A percentile compares a stretch with the other conserved stretches of the same genome.
phyloP scores from a whole-genome alignment of 2,329 filamentous ascomycete species.

The Helminthosporium solani region DNA sequence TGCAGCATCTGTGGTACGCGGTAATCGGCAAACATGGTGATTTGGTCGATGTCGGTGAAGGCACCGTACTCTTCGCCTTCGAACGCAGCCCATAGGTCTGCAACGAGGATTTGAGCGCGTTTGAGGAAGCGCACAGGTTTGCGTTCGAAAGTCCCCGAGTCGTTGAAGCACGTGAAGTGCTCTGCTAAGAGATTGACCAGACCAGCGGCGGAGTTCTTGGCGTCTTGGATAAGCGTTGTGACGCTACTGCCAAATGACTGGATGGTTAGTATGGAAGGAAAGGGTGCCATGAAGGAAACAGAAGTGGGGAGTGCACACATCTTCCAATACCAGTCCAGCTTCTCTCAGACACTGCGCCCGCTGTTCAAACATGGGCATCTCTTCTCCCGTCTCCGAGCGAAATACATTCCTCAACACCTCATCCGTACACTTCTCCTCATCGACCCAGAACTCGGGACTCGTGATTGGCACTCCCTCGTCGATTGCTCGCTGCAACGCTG shows the following conservation, averaged over 20 bases:
- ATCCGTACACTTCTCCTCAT: constrained; percentile 73
- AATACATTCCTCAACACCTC: constrained; percentile 76
- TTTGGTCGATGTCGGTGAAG: constrained; percentile 88
- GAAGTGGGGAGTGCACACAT: constrained; percentile 53
- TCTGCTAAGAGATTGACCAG: constrained; percentile 83
- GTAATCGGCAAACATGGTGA: constrained; percentile 97
- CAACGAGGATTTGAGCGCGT: constrained; percentile 91
- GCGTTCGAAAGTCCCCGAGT: constrained; percentile 74
- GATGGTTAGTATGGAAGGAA: constrained; percentile 11
- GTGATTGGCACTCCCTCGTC: constrained; percentile 92
- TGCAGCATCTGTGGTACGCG: constrained; percentile 92
- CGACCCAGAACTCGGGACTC: constrained; percentile 80
- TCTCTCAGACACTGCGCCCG: constrained; percentile 78
- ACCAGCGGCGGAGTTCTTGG: constrained; percentile 74
- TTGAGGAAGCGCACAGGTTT: constrained; percentile 82
- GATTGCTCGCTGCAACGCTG: constrained; percentile 78
- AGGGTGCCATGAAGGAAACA: constrained; percentile 4
- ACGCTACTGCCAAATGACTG: constrained; percentile 77
- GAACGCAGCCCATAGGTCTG: constrained; percentile 96
- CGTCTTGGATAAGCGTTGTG: constrained; percentile 69
- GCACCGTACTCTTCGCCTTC: constrained; percentile 74
- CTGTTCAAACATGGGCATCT: constrained; percentile 80
- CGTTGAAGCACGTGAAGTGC: constrained; percentile 82
- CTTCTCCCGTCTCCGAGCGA: constrained; percentile 79
- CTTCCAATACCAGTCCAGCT: constrained; percentile 75